Conservation (phyloP, 1,139 yeast genomes). For the Kazachstania sp. region DNA sequence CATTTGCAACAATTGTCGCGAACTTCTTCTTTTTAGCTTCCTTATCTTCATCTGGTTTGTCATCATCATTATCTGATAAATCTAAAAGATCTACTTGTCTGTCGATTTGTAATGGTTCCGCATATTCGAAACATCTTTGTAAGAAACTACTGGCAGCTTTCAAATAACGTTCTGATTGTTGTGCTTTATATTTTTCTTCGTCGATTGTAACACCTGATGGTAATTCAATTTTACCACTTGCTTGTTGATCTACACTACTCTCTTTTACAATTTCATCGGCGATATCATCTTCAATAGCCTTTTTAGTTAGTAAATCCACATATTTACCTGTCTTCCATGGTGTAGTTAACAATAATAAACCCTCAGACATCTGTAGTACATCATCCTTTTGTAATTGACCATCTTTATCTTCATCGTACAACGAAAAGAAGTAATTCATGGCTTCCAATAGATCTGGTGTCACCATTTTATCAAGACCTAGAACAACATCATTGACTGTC, state of each 20-base stretch:
- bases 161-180: conserved; percentile 73
- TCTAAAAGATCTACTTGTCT: conserved; percentile 35
- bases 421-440: conserved; percentile 67
- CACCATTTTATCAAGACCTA: conserved; percentile 62
- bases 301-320: conserved; percentile 52
- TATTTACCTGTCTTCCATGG: conserved; percentile 71
- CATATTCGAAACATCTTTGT: conserved; percentile 84
- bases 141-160: conserved; percentile 83
- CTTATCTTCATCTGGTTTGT: conserved; percentile 15
- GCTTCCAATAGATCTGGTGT: conserved; percentile 72
- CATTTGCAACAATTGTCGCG: conserved; percentile 50
- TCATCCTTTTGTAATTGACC: conserved; percentile 71
- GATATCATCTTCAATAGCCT: conserved; percentile 53
- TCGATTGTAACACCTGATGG: conserved; percentile 57
- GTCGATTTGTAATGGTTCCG: conserved; percentile 57
- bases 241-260: conserved; percentile 19
- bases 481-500: conserved; percentile 58
- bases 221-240: conserved; percentile 36
- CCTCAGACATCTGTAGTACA: conserved; percentile 79
- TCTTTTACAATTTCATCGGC: conserved; percentile 48
- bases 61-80: conserved; percentile 32
- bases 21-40: conserved; percentile 29
- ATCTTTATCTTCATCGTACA: conserved; percentile 56
- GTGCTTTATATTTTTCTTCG: conserved; percentile 52
- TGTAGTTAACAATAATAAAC: conserved; percentile 66